Percentiles rank a stretch among this genome's conserved stretches.
Conservation (phyloP, 345 rosid genomes). For the Melaleuca quinquenervia region DNA sequence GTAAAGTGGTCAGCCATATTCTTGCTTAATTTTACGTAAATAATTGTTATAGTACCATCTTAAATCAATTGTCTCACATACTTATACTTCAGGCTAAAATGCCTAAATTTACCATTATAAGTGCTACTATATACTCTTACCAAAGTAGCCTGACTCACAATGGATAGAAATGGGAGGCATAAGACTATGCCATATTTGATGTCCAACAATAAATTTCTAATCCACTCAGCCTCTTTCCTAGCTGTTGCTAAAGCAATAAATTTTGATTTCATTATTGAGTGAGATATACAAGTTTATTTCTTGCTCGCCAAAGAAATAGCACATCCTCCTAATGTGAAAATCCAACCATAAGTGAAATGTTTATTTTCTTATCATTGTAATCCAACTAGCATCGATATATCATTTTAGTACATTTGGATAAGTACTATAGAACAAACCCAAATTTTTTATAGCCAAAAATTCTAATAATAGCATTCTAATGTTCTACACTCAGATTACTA, state of each 20-base stretch:
- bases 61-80: not conserved
- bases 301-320: not conserved
- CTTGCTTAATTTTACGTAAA: not conserved
- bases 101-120: not conserved
- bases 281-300: not conserved
- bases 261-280: not conserved
- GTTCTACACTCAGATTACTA: not conserved
- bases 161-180: not conserved
- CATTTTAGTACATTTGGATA: not conserved
- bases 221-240: not conserved
- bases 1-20: not conserved
- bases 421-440: not conserved
- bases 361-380: not conserved
- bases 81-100: not conserved
- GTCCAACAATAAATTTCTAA: not conserved
- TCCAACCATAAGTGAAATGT: not conserved
- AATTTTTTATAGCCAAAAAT: not conserved
- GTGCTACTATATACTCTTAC: no score
- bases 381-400: slow-evolving; percentile 3
- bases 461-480: not conserved
- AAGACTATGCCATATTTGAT: not conserved
- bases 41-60: not conserved
- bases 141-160: not conserved
- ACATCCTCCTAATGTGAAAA: not conserved
- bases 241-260: not conserved